A percentile compares a stretch with the other conserved stretches of the same genome.
These are phyloP conservation scores for Stereocaulon alpinum DNA, from an alignment of 495 filamentous ascomycete species.

Conservation along the genomic window DNA sequence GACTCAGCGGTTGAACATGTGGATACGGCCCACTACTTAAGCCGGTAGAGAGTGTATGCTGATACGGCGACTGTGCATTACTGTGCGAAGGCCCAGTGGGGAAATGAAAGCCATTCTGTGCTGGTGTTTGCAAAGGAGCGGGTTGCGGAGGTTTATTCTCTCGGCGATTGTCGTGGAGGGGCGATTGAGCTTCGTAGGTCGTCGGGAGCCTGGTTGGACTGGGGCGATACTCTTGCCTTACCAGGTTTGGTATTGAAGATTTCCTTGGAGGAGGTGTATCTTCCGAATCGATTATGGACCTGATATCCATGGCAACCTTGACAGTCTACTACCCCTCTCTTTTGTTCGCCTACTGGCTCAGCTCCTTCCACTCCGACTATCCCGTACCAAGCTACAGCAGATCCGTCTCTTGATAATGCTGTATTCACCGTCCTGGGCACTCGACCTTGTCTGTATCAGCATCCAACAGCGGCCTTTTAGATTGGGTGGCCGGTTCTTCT, in stretches of 20 bases:
- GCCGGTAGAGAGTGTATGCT: conserved; percentile 31
- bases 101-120: conserved; percentile 27
- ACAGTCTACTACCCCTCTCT: background rate
- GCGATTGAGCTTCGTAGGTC: conserved; percentile 14
- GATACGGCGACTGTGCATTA: conserved; percentile 37
- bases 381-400: background rate
- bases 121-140: conserved; percentile 31
- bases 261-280: conserved; percentile 26
- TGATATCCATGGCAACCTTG: conserved; percentile 38
- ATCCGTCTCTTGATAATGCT: background rate
- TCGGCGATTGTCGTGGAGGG: conserved; percentile 26
- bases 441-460: background rate
- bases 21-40: conserved; percentile 32
- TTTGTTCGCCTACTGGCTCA: background rate
- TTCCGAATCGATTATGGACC: conserved; percentile 44
- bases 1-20: conserved; percentile 23
- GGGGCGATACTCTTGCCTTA: conserved; percentile 26
- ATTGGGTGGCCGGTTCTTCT: background rate
- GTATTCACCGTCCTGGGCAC: background rate
- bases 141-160: conserved; percentile 34
- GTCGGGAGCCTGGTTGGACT: conserved; percentile 12
- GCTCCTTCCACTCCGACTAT: background rate
- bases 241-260: conserved; percentile 23
- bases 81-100: conserved; percentile 35
- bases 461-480: background rate